These are phyloP conservation scores for Tagetes erecta DNA, from an alignment of 129 eudicot species.

Conservation along the genomic window DNA sequence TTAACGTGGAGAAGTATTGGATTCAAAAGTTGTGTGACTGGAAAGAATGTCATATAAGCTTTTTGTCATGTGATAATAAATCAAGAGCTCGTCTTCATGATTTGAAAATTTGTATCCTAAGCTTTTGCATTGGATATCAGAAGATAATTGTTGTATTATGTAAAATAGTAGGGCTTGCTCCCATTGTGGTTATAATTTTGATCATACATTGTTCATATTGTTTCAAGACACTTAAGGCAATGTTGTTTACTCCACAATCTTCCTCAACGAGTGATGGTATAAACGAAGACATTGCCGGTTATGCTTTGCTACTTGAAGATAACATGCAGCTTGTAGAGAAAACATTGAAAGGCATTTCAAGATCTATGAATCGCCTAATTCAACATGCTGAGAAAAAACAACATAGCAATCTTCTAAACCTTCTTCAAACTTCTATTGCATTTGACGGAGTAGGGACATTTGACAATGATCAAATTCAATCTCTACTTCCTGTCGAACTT, in stretches of 20 bases:
- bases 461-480: neutral
- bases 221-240: neutral
- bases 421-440: neutral
- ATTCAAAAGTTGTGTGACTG: neutral
- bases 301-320: neutral
- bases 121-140: conserved; percentile 4
- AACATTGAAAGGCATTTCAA: neutral
- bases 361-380: conserved; percentile 11
- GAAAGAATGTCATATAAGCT: conserved; percentile 4
- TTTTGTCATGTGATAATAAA: neutral
- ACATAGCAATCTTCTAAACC: neutral
- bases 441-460: neutral
- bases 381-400: neutral
- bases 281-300: neutral
- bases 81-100: conserved; percentile 1
- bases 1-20: conserved; percentile 30
- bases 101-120: neutral
- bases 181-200: neutral
- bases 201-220: neutral
- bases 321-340: neutral
- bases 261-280: neutral
- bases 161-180: neutral
- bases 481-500: neutral
- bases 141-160: conserved; percentile 13
- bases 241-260: neutral